Evolutionary conservation across 805 yeast species (phyloP), one percentile per base, ranked within the genome.

Genomic region (Pichia gijzeniarum): DNA sequence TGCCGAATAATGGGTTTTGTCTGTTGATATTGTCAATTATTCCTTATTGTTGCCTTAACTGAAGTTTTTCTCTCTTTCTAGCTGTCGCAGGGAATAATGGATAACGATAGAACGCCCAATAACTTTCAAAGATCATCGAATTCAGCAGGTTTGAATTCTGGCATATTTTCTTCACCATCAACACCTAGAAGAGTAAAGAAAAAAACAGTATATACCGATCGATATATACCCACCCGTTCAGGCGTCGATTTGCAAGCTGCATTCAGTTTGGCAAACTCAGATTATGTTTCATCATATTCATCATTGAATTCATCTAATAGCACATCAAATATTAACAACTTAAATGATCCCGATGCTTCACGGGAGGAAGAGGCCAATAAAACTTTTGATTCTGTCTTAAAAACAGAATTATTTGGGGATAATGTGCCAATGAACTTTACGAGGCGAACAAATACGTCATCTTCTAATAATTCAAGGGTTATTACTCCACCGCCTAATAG

Each of bases 191-290:
- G 80, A 48, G 48, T 53, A 2, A 61, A 61, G 48, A 68, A 70
- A 44, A 72, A 72, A 45, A 63, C 76, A 3, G 69, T 77, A 1
- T 85, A 84, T 64, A 80, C 85, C 51, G 99, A 90, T 63, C 69
- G 98, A 45, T 88, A 80, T 62, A 86, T 93, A 22, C 99, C 99
- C 5, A 80, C 77, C 49, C 67, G 99, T 40, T 80, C 86, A 1
- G 96, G 95, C 1, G 76, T 88, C 21, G 95, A 88, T 56, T 68
- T 91, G 14, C 93, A 87, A 57, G 88, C 96, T 0, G 96, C 96
- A 7, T 83, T 80, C 61, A 75, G 80, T 48, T 64, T 80, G 41
- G 53, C 45, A 1, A 47, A 43, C 10, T 38, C 55, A 16, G 57
- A 43, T 62, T 35, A 63, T 61, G 38, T 57, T 56, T 30, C 80